phyloP scores from a whole-genome alignment of 768 basidiomycete genomes.

The Boletus insuetus region DNA sequence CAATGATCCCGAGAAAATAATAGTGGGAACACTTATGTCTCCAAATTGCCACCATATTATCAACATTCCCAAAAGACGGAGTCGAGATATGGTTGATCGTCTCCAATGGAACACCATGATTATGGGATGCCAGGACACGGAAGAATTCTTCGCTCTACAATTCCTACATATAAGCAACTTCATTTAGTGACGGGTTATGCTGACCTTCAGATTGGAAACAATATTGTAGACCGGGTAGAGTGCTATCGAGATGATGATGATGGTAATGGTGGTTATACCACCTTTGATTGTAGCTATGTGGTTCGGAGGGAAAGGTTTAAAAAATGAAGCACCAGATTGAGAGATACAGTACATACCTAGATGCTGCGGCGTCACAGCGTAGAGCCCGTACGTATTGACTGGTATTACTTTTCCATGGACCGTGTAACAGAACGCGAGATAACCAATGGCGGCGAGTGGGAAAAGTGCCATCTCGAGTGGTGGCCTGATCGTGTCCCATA shows the following conservation, averaged over 20 bases:
- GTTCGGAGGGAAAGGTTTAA: neutral
- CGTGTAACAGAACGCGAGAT: constrained; percentile 29
- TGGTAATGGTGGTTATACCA: constrained; percentile 29
- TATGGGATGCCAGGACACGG: constrained; percentile 14
- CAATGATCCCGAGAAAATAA: constrained; percentile 17
- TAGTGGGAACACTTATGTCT: constrained; percentile 20
- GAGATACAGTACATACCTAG: constrained; percentile 11
- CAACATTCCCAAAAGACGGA: constrained; percentile 20
- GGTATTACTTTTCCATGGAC: constrained; percentile 24
- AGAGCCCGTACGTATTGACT: constrained; percentile 23
- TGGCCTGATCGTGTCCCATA: constrained; percentile 10
- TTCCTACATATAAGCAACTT: neutral
- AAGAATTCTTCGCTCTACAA: constrained; percentile 30
- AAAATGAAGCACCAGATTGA: neutral
- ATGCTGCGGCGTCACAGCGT: constrained; percentile 18
- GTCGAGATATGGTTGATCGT: constrained; percentile 22
- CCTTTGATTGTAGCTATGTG: constrained; percentile 26
- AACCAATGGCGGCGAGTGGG: constrained; percentile 27
- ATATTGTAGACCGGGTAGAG: constrained; percentile 22
- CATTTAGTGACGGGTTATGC: neutral
- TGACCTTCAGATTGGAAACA: constrained; percentile 18
- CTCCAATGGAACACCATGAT: constrained; percentile 22
- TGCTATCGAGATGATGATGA: constrained; percentile 28
- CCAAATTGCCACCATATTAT: constrained; percentile 17
- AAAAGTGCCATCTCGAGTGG: constrained; percentile 20